A percentile compares a stretch with the other conserved stretches of the same genome.
These are phyloP conservation scores for Penicillium sp. DNA, from an alignment of 2,329 filamentous ascomycete species.

Conservation along the genomic window DNA sequence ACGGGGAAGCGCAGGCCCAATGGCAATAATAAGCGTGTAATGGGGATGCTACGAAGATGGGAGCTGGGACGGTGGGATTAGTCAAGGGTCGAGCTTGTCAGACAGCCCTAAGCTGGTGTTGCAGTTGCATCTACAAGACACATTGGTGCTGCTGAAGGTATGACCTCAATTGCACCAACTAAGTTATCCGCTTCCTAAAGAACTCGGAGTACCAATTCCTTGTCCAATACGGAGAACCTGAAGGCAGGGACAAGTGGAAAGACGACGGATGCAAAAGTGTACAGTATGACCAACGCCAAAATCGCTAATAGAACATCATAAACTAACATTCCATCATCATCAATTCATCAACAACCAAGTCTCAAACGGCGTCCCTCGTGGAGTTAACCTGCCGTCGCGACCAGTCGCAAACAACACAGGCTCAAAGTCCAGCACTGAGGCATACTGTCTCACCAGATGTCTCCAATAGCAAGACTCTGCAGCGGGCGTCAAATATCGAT, in stretches of 20 bases:
- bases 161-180: not conserved
- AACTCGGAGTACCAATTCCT: not conserved
- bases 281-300: not conserved
- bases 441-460: slow-evolving; percentile 45
- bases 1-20: not conserved
- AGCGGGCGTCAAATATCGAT: slow-evolving; percentile 56
- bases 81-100: not conserved
- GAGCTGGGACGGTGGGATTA: not conserved
- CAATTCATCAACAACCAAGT: slow-evolving; percentile 38
- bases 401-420: slow-evolving; percentile 35
- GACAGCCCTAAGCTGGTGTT: not conserved
- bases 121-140: not conserved
- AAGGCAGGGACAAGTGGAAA: not conserved
- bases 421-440: slow-evolving; percentile 44
- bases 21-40: not conserved
- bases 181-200: not conserved
- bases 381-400: slow-evolving; percentile 31
- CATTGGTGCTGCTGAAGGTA: not conserved
- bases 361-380: slow-evolving; percentile 44
- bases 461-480: slow-evolving; percentile 60
- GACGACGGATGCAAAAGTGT: not conserved
- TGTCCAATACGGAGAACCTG: too few species aligned
- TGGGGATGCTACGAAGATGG: too few species aligned
- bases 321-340: slow-evolving; percentile 4
- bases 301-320: not conserved